Conservation (phyloP, 805 yeast genomes). For the Isabelozyma gotoi region DNA sequence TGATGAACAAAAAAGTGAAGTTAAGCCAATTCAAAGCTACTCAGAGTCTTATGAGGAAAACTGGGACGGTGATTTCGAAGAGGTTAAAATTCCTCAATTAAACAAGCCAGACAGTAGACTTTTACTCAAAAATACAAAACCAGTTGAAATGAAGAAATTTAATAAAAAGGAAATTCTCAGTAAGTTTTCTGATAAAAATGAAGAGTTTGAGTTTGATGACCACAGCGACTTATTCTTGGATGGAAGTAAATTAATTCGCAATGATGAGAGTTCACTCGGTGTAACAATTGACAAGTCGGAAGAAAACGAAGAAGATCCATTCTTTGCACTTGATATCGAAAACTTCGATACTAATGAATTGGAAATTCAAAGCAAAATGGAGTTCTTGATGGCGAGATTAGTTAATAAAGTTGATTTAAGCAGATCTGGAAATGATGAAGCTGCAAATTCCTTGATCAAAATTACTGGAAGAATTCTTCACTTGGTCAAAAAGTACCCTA, state of each 20-base stretch:
- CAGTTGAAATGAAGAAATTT: slow-evolving; percentile 8
- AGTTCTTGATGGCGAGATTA: slow-evolving; percentile 31
- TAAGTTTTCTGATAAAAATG: slow-evolving; percentile 28
- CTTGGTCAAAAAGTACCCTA: slow-evolving; percentile 37
- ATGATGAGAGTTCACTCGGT: neutral
- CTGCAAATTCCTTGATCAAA: slow-evolving; percentile 26
- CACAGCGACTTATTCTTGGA: neutral
- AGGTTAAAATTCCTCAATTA: slow-evolving; percentile 9
- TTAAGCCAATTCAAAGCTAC: slow-evolving; percentile 23
- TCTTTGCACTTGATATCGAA: slow-evolving; percentile 35
- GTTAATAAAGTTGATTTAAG: slow-evolving; percentile 29
- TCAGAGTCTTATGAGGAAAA: slow-evolving; percentile 31
- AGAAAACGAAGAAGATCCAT: slow-evolving; percentile 33
- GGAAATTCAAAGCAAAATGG: slow-evolving; percentile 42
- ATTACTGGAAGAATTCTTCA: slow-evolving; percentile 39
- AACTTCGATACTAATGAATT: slow-evolving; percentile 41
- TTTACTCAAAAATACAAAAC: slow-evolving; percentile 7
- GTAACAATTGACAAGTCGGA: neutral
- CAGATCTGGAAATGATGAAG: slow-evolving; percentile 30
- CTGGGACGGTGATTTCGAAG: slow-evolving; percentile 34
- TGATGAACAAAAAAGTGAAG: slow-evolving; percentile 6
- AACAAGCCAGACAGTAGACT: slow-evolving; percentile 3
- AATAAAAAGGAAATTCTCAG: slow-evolving; percentile 28
- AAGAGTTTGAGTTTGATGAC: slow-evolving; percentile 14
- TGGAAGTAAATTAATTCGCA: neutral